Base-by-base conservation (phyloP, 1,284 basidiomycete species). In the Somion occarium region DNA sequence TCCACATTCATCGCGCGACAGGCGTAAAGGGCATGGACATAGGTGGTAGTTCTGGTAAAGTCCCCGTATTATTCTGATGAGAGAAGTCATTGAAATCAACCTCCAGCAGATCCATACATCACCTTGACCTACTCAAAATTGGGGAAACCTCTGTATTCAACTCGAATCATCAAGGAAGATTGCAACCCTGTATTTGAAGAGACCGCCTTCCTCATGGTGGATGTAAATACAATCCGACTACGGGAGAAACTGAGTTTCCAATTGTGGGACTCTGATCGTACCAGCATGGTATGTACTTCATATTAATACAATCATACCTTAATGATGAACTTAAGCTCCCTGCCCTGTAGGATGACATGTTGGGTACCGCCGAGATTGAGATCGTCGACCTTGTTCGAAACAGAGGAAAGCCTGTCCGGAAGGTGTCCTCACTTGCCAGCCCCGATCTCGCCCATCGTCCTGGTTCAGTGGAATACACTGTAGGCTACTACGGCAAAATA, bases 161-260 rank as follows among this genome's bases (percentile, higher is more conserved):
- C 85, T 2, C 74, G 88, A 44, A 84, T 90, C 62, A 83, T 90
- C 59, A 70, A 79, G 41, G 72, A 73, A 15, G 83, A 86, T 54
- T 68, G 78, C 19, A 79, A 85, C 57, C 88, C 88, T 2, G 79
- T 88, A 3, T 93, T 79, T 73, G 88, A 91, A 61, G 91, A 93
- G 70, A 87, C 82, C 0, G 78, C 82, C 0, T 76, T 82, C 12
- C 60, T 93, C 3, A 69, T 89, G 1, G 74, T 93, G n/a, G 80
- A 82, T 12, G 75, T 80, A 48, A 82, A 90, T 53, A 85, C 88
- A 47, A 67, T 89, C 46, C 80, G 86, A 59, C 75, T 83, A 1
- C 73, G 84, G 52, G 89, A 92, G 64, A 74, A 75, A 52, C 64
- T 90, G 26, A 75, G 75, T 18, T 67, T 86, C 23, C 87, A 89